Conservation (phyloP, 306 rosid genomes). For the Pterocarpus santalinus region DNA sequence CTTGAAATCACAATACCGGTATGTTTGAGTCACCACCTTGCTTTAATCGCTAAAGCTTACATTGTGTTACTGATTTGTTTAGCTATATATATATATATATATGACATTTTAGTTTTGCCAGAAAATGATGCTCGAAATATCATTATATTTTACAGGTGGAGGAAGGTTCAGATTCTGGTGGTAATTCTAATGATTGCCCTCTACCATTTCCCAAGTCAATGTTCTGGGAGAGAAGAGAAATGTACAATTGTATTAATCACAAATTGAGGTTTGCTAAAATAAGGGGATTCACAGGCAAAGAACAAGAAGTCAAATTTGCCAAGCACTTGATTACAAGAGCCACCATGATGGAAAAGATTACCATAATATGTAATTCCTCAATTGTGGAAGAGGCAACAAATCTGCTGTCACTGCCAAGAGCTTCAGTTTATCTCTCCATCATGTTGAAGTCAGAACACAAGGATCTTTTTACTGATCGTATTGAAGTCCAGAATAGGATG, state of each 20-base stretch:
- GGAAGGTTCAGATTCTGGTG: not conserved
- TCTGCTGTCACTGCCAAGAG: conserved; percentile 15
- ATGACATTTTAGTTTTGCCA: not conserved
- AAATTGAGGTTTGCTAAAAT: conserved; percentile 27
- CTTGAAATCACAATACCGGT: conserved; percentile 38
- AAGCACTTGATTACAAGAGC: conserved; percentile 29
- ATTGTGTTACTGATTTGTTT: no score
- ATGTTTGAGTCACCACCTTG: not conserved
- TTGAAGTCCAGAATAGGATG: not conserved
- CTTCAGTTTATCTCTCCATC: conserved; percentile 27
- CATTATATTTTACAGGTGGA: not conserved
- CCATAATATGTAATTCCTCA: conserved; percentile 9
- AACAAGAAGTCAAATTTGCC: conserved; percentile 42
- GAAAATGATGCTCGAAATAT: not conserved
- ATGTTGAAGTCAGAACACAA: not conserved
- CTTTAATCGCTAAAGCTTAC: not conserved
- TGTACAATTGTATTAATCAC: conserved; percentile 21
- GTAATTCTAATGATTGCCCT: not conserved
- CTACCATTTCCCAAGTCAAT: not conserved
- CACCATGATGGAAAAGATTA: not conserved
- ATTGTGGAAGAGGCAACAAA: not conserved
- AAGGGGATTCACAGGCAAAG: conserved; percentile 28
- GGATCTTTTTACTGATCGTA: not conserved
- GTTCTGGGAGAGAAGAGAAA: conserved; percentile 35
- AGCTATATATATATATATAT: not conserved